Conservation (phyloP, 2,329 filamentous ascomycete genomes). For the Myotisia sp. region DNA sequence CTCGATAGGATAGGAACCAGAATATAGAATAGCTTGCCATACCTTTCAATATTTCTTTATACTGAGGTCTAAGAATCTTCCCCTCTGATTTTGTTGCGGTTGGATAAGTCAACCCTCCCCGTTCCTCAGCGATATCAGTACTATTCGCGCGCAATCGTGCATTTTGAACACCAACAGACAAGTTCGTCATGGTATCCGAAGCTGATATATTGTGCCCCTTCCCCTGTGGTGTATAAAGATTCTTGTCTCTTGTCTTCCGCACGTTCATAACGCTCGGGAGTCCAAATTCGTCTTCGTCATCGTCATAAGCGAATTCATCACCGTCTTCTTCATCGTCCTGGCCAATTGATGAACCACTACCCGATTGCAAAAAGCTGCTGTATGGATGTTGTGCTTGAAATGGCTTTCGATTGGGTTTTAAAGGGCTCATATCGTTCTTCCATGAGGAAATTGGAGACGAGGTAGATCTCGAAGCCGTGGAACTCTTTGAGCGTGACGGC, state of each 20-base stretch:
- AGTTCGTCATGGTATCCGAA: too few species aligned
- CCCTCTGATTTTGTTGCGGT: slow-evolving; percentile 79
- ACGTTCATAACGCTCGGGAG: slow-evolving; percentile 84
- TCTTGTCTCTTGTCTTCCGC: slow-evolving; percentile 47
- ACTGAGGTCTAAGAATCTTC: slow-evolving; percentile 91
- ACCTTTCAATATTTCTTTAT: slow-evolving; percentile 84
- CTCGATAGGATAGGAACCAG: not conserved
- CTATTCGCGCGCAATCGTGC: slow-evolving; percentile 62
- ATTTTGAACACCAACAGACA: slow-evolving; percentile 6
- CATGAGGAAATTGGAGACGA: slow-evolving; percentile 29
- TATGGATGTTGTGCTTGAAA: slow-evolving; percentile 53
- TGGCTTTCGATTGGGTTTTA: slow-evolving; percentile 20
- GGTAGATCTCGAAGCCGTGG: slow-evolving; percentile 55
- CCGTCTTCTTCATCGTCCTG: slow-evolving; percentile 50
- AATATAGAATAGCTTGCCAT: slow-evolving; percentile 7
- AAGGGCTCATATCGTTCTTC: slow-evolving; percentile 41
- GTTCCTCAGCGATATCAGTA: slow-evolving; percentile 84
- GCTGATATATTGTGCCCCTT: slow-evolving; percentile 7
- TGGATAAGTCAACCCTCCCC: slow-evolving; percentile 69
- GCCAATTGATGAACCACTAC: slow-evolving; percentile 67
- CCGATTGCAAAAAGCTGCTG: slow-evolving; percentile 64
- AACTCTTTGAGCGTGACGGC: slow-evolving; percentile 47
- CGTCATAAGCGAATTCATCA: slow-evolving; percentile 65
- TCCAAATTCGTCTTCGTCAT: slow-evolving; percentile 90
- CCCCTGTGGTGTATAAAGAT: not conserved